phyloP scores from a whole-genome alignment of 2,329 filamentous ascomycete species.

The Aspergillus chevalieri region DNA sequence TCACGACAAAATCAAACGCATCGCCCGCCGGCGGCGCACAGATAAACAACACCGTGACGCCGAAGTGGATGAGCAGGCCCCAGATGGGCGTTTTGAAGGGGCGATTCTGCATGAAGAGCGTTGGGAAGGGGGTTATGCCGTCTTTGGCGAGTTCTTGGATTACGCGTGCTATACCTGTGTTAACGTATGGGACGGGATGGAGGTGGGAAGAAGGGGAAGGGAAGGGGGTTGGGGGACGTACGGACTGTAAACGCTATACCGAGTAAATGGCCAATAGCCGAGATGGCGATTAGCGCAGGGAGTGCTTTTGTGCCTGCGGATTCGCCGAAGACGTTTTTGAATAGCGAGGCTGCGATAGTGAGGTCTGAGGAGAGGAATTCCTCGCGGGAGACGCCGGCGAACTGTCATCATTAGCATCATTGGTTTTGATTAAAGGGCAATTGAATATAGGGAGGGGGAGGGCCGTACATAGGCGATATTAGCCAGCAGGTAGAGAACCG shows the following conservation, averaged over 20 bases:
- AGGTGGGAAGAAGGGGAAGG: no score
- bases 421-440: no score
- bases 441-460: not conserved
- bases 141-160: conserved; percentile 21
- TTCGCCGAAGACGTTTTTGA: conserved; percentile 38
- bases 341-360: conserved; percentile 49
- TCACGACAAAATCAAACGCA: conserved; percentile 18
- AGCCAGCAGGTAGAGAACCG: conserved; percentile 48
- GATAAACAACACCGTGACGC: conserved; percentile 16
- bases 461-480: conserved; percentile 45
- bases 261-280: conserved; percentile 18
- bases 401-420: conserved; percentile 15
- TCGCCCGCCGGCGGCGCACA: conserved; percentile 18
- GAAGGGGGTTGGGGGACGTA: conserved; percentile 3
- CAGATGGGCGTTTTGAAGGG: conserved; percentile 16
- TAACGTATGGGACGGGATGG: not conserved
- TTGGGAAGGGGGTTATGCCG: conserved; percentile 17
- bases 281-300: conserved; percentile 16
- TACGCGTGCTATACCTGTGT: conserved; percentile 10
- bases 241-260: conserved; percentile 17
- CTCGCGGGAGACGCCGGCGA: conserved; percentile 48
- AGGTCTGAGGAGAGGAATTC: conserved; percentile 46
- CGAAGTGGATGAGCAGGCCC: conserved; percentile 12
- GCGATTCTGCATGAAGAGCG: conserved; percentile 17
- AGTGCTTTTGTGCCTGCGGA: conserved; percentile 14